Conservation (phyloP, 2,329 filamentous ascomycete genomes). For the Emericellopsis atlantica region DNA sequence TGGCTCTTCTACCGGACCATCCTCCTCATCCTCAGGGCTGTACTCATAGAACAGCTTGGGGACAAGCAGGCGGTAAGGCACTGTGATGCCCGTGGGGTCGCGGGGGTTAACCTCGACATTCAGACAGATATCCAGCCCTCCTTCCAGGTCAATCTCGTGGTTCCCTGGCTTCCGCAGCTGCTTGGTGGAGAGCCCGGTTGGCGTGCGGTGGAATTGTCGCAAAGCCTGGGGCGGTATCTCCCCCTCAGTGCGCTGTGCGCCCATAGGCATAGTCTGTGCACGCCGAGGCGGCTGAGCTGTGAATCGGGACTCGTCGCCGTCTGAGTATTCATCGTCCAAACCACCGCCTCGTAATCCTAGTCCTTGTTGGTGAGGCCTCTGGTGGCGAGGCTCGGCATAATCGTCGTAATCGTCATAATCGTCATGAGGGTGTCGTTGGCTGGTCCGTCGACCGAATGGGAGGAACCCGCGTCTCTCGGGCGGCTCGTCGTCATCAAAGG, state of each 20-base stretch:
- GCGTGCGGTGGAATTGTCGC: constrained; percentile 50
- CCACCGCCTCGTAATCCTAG: constrained; percentile 26
- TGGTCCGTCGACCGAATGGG: not conserved
- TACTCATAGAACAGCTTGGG: constrained; percentile 59
- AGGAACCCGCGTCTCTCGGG: not conserved
- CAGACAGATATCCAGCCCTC: constrained; percentile 73
- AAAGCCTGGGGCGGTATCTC: constrained; percentile 5
- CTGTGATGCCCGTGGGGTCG: constrained; percentile 79
- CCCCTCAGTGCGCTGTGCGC: constrained; percentile 8
- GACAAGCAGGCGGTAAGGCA: constrained; percentile 75
- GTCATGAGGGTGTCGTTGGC: not conserved
- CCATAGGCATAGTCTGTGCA: constrained; percentile 13
- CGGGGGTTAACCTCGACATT: constrained; percentile 81
- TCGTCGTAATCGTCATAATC: constrained; percentile 12
- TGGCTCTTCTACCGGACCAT: constrained; percentile 11
- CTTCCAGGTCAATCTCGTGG: constrained; percentile 61
- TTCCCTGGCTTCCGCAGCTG: constrained; percentile 41
- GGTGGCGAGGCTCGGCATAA: constrained; percentile 9
- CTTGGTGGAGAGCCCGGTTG: constrained; percentile 55
- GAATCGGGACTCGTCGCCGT: constrained; percentile 47
- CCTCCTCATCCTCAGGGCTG: constrained; percentile 24
- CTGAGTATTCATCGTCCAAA: constrained; percentile 33
- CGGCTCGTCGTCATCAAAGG: not conserved
- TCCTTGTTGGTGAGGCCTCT: constrained; percentile 7
- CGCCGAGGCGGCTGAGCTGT: constrained; percentile 24